Conservation (phyloP, 164 flowering plant genomes). For the Paratinospora sagittata region DNA sequence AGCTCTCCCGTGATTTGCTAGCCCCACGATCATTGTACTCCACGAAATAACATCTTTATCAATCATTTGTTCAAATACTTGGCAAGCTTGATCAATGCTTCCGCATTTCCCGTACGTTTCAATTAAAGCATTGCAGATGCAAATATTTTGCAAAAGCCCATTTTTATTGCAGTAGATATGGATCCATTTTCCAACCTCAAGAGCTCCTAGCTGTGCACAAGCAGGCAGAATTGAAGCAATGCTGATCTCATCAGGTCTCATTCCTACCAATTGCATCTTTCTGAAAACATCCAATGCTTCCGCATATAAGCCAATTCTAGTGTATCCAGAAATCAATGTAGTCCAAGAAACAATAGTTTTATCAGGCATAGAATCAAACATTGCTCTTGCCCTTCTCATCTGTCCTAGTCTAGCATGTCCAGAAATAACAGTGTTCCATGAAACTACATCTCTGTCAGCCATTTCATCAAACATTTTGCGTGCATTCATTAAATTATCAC, state of each 20-base stretch:
- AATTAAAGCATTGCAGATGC: constrained; percentile 61
- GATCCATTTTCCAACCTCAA: constrained; percentile 76
- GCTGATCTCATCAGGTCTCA: constrained; percentile 53
- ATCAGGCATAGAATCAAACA: constrained; percentile 44
- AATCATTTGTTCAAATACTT: constrained; percentile 17
- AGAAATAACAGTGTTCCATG: constrained; percentile 63
- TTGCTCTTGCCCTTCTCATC: constrained; percentile 37
- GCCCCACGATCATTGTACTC: constrained; percentile 28
- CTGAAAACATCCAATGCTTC: constrained; percentile 45
- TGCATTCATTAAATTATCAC: constrained; percentile 38
- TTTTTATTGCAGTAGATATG: constrained; percentile 47
- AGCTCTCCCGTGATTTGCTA: constrained; percentile 27
- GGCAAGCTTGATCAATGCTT: constrained; percentile 20
- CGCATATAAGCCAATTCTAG: constrained; percentile 23
- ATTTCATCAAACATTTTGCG: constrained; percentile 53
- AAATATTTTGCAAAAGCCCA: constrained; percentile 34
- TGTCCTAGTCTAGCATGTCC: constrained; percentile 54
- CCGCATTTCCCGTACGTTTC: constrained; percentile 62
- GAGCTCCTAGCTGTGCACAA: constrained; percentile 67
- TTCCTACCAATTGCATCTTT: constrained; percentile 40
- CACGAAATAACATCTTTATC: constrained; percentile 31
- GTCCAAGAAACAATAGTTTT: constrained; percentile 60
- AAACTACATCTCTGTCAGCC: constrained; percentile 52
- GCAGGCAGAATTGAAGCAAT: constrained; percentile 61
- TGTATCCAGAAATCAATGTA: constrained; percentile 47